Base-by-base conservation (phyloP, 2,329 filamentous ascomycete genomes). In the Colletotrichum chrysophilum region DNA sequence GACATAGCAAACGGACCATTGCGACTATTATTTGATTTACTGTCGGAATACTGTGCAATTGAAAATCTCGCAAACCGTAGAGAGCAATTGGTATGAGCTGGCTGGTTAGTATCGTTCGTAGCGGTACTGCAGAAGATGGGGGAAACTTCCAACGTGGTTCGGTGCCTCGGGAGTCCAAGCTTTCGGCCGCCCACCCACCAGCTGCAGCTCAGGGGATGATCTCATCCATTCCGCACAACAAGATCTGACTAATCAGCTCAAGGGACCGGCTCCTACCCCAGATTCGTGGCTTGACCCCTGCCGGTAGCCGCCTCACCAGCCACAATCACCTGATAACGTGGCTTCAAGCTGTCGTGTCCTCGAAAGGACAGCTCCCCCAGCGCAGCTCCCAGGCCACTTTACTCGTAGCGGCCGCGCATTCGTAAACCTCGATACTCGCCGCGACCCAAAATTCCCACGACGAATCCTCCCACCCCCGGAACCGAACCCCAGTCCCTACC, bases 291-390 rank as follows among this genome's bases (percentile, higher is more conserved):
- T 75, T 32, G 24, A 48, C 7, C 32, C 24, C 48, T 36, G 24
- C 30, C 14, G 2, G 7, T 12, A 30, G 2, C 6, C 3, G 1
- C 48, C 7, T 5, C 36, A 55, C 43, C 43, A 77, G 77, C 77
- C 75, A 78, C 77, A 58, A 76, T 68, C 66, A 68, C 68, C 70
- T 68, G 70, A 65, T 66, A 52, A 32, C 34, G 73, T 71, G 76
- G 75, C 78, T 78, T 78, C 70, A 81, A 84, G 82, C 82, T 83
- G 80, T 83, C 82, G 82, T 84, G 82, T 83, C 82, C 82, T 80
- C 75, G 68, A 74, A 36, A 76, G 70, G 71, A 69, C 72, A 78
- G 75, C 76, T 77, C 78, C 74, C 38, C 38, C 10, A 48, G 43
- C 43, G 21, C 55, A 72, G 64, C 66, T 70, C 61, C 55, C 62